phyloP scores from a whole-genome alignment of 2,329 filamentous ascomycete genomes.

The Cladosporium sp. region DNA sequence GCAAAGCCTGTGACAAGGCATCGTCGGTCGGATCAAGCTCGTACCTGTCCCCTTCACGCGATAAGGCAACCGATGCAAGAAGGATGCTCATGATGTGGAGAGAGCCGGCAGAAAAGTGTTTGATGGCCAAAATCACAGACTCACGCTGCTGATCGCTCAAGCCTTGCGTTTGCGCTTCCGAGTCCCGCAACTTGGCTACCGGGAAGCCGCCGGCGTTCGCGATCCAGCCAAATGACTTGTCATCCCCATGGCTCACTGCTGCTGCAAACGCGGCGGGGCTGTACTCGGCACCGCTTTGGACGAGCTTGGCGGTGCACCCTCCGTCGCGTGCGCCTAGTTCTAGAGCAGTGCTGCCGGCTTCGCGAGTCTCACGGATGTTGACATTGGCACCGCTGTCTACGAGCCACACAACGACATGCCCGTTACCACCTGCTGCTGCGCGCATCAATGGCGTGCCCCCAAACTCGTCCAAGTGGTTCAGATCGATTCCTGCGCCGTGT shows the following conservation, averaged over 20 bases:
- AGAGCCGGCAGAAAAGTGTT: background rate
- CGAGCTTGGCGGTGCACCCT: too few relatives aligned
- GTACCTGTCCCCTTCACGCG: background rate
- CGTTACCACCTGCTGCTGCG: conserved; percentile 10
- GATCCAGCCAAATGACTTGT: conserved; percentile 7
- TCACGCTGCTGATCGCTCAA: too few relatives aligned
- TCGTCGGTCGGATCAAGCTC: conserved; percentile 9
- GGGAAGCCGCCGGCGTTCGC: conserved; percentile 4
- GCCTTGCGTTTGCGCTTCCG: too few relatives aligned
- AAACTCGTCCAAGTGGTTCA: conserved; percentile 11
- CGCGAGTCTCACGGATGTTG: too few relatives aligned
- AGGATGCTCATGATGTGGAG: background rate
- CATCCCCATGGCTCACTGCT: conserved; percentile 12
- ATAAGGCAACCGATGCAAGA: background rate
- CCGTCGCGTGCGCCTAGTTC: too few relatives aligned
- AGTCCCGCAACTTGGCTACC: too few relatives aligned
- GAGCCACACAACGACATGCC: conserved; percentile 12
- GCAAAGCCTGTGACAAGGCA: background rate
- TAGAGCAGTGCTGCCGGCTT: too few relatives aligned
- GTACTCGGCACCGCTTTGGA: conserved; percentile 2
- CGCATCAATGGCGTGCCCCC: conserved; percentile 15
- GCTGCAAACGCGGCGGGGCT: conserved; percentile 10
- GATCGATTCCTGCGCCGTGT: conserved; percentile 4
- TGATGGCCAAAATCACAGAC: background rate
- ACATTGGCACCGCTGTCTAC: conserved; percentile 4